A percentile compares a stretch with the other conserved stretches of the same genome.
Conservation (phyloP, 306 rosid species). For the Astragalus membranaceus region DNA sequence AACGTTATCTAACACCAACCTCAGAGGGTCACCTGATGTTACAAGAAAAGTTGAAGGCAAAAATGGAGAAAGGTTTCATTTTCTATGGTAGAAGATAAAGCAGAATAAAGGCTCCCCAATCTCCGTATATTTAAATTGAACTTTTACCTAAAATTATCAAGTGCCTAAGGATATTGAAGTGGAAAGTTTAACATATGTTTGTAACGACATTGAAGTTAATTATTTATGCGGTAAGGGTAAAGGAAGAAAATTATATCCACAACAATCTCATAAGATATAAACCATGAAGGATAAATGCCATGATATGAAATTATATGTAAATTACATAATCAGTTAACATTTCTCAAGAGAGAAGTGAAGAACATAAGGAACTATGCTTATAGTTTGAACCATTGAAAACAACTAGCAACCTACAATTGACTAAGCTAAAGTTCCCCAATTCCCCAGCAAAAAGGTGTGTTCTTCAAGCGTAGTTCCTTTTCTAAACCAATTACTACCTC, state of each 20-base stretch:
- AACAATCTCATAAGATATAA: not conserved
- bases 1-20: constrained; percentile 35
- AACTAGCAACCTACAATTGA: not conserved
- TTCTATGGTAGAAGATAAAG: constrained; percentile 17
- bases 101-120: not conserved
- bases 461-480: not conserved
- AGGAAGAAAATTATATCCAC: not conserved
- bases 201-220: not conserved
- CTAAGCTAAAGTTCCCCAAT: too few species aligned
- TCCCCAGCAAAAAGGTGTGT: not conserved
- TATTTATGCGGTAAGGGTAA: not conserved
- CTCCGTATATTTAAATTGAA: not conserved
- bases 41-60: constrained; percentile 24
- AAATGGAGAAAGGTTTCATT: constrained; percentile 10
- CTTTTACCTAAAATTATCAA: not conserved
- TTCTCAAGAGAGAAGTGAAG: not conserved
- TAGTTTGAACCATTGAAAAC: not conserved
- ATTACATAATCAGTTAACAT: not conserved
- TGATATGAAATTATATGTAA: not conserved
- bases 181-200: not conserved
- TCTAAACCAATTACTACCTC: not conserved
- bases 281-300: not conserved
- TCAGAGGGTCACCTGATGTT: constrained; percentile 48
- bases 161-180: not conserved
- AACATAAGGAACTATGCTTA: not conserved